Evolutionary conservation across 441 rosid species (phyloP), one percentile per base, ranked within the genome.

Genomic region (Populus hybrid): DNA sequence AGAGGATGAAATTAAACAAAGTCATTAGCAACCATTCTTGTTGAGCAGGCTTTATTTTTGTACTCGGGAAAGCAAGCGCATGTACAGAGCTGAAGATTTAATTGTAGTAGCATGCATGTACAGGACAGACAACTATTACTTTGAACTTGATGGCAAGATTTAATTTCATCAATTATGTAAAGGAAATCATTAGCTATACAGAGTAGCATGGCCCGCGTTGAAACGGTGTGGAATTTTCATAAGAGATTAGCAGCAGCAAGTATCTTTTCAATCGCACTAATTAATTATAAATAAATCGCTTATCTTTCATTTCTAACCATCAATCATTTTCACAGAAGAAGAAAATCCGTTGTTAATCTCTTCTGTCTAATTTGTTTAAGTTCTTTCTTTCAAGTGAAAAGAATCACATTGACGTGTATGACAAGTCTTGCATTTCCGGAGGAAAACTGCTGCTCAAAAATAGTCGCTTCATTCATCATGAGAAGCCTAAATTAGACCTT

Each of bases 161-260:
- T 32, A 35, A 24, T 14, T 6, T 12, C 9, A 66, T 16, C 70
- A 78, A 85, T 74, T 70, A 68, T 26, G 16, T 19, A 6, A 77
- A 84, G 42, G 65, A 75, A 84, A 84, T 74, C 67, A 76, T 83
- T 84, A 72, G 77, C 71, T 80, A 79, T 67, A 35, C 24, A 59
- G 75, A 7, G 73, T 18, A 34, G 36, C 36, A n/a, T 79, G 84
- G 72, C 77, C 84, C 84, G 74, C 83, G 32, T 24, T 72, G 78
- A 81, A 78, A 68, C 59, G 64, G 50, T n/a, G 30, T 19, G 83
- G 85, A 83, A 83, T 84, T 87, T 84, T 75, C 66, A 42, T 9
- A 19, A 74, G 79, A 76, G 68, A 72, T 80, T 77, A 57, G 21
- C 30, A 28, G 30, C 30, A 28, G 30, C 32, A 69, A 68, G 23